These are phyloP conservation scores for Pilatotrama ljubarskyi DNA, from an alignment of 768 basidiomycete species.

Conservation along the genomic window DNA sequence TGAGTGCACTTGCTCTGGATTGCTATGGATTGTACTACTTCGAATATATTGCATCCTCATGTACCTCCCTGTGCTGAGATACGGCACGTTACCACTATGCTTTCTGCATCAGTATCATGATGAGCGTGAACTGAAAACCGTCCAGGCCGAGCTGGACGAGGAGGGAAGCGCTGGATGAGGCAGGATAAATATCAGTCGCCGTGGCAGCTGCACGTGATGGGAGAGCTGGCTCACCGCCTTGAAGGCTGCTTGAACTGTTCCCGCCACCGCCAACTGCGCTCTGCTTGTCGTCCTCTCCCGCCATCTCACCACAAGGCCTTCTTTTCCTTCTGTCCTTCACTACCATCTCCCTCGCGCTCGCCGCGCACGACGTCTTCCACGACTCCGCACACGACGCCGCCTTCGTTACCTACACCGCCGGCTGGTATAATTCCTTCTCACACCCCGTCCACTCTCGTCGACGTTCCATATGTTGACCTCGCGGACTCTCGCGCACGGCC, in stretches of 20 bases:
- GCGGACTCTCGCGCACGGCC: slow-evolving; percentile 24
- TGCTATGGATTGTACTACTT: background rate
- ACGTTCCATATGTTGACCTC: slow-evolving; percentile 18
- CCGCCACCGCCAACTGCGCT: slow-evolving; percentile 14
- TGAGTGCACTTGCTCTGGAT: slow-evolving; percentile 34
- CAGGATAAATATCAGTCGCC: slow-evolving; percentile 18
- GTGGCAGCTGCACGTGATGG: slow-evolving; percentile 23
- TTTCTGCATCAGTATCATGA: slow-evolving; percentile 13
- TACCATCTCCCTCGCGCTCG: slow-evolving; percentile 6
- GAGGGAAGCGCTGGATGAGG: slow-evolving; percentile 12
- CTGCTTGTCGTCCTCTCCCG: slow-evolving; percentile 8
- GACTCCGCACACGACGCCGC: slow-evolving; percentile 16
- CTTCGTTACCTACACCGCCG: slow-evolving; percentile 20
- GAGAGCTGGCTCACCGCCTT: slow-evolving; percentile 24
- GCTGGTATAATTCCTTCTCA: slow-evolving; percentile 20
- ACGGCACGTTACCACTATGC: background rate
- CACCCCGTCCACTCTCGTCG: slow-evolving; percentile 7
- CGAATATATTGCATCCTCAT: slow-evolving; percentile 4
- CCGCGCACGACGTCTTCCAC: slow-evolving; percentile 15
- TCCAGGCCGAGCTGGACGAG: slow-evolving; percentile 2
- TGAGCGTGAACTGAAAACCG: background rate
- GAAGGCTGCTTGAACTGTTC: slow-evolving; percentile 4
- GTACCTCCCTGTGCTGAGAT: background rate
- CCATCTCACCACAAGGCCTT: slow-evolving; percentile 3
- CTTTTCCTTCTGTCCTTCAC: slow-evolving; percentile 14